Percentiles rank a stretch among this genome's conserved stretches.
These are phyloP conservation scores for Pyrus hybrid DNA, from an alignment of 331 rosid species.

Conservation along the genomic window DNA sequence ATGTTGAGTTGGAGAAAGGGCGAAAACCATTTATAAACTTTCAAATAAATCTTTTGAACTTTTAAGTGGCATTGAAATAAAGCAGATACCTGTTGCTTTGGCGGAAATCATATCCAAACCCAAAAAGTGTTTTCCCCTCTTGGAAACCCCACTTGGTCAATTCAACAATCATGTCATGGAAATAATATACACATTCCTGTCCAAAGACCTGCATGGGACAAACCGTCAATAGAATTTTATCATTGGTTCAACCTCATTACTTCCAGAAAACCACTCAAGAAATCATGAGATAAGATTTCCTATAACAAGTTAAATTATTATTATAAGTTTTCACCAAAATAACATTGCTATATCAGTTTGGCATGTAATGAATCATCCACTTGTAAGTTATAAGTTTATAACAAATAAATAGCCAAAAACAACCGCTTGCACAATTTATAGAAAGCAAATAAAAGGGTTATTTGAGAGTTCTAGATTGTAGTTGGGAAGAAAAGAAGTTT, in stretches of 20 bases:
- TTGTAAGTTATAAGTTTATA: no score
- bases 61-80: background rate
- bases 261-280: background rate
- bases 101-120: constrained; percentile 98
- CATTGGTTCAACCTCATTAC: background rate
- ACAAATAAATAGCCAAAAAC: background rate
- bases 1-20: no score
- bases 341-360: background rate
- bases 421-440: background rate
- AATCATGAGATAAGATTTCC: background rate
- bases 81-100: constrained; percentile 85
- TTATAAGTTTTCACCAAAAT: background rate
- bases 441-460: background rate
- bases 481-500: background rate
- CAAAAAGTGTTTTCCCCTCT: constrained; percentile 91
- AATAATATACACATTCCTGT: constrained; percentile 69
- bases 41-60: background rate
- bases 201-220: constrained; percentile 59
- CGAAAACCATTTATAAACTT: no score
- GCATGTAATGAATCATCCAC: background rate
- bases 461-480: background rate
- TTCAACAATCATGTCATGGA: constrained; percentile 88
- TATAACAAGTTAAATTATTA: background rate
- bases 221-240: background rate
- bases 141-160: constrained; percentile 83